Evolutionary conservation across 2,329 filamentous ascomycete genomes (phyloP).

Genomic region (Clonostachys solani): DNA sequence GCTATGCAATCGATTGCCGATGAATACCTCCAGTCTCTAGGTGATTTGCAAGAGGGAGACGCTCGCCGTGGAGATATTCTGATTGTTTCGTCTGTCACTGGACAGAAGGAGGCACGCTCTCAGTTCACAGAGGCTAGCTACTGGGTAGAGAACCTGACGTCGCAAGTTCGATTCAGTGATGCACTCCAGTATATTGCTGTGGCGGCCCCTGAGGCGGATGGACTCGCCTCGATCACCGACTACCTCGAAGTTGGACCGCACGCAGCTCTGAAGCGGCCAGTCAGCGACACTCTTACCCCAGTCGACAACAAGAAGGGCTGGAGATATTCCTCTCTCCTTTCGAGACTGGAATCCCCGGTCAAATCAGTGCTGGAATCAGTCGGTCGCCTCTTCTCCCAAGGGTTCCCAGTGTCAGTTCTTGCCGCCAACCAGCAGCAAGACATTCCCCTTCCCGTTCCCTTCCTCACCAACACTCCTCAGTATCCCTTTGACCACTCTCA

Average conservation of each 20-base stretch:
- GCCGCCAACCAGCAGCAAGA: conserved; percentile 26
- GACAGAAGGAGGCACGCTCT: conserved; percentile 4
- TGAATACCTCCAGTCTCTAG: background rate
- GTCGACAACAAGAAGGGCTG: background rate
- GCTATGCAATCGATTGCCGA: conserved; percentile 2
- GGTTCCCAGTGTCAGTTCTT: conserved; percentile 30
- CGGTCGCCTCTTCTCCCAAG: conserved; percentile 32
- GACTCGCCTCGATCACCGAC: conserved; percentile 4
- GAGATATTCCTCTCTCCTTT: background rate
- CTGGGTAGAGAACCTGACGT: conserved; percentile 27
- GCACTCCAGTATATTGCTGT: conserved; percentile 8
- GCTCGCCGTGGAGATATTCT: background rate
- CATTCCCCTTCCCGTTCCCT: background rate
- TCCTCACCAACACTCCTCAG: conserved; percentile 6
- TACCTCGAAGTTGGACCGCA: background rate
- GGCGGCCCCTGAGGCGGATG: background rate
- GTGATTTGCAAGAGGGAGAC: background rate
- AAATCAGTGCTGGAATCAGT: conserved; percentile 20
- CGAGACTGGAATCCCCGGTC: conserved; percentile 12
- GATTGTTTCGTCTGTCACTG: conserved; percentile 3
- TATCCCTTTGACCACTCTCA: conserved; percentile 15
- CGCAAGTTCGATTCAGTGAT: conserved; percentile 23
- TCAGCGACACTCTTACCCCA: background rate
- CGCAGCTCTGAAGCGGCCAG: background rate
- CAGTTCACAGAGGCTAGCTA: conserved; percentile 9